Conservation (phyloP, 345 rosid genomes). For the Physaria fendleri region DNA sequence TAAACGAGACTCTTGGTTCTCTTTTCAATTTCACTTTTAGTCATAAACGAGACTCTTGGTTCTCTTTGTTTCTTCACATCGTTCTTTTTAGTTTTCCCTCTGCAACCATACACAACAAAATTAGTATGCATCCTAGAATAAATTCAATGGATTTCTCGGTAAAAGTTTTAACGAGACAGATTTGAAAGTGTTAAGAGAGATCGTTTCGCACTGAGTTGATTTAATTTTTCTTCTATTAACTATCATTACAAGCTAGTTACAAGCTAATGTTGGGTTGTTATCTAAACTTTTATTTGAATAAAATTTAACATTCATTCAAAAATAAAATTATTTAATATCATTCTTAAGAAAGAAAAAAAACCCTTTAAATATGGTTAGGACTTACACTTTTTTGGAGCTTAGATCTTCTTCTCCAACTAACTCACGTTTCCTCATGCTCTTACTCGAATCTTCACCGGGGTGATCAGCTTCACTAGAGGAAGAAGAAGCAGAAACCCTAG, state of each 20-base stretch:
- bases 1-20: conserved; percentile 71
- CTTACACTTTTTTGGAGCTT: conserved; percentile 50
- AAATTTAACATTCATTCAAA: too few relatives aligned
- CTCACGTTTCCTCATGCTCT: conserved; percentile 32
- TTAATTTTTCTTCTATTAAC: too few relatives aligned
- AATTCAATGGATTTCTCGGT: background rate
- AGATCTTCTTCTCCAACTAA: conserved; percentile 34
- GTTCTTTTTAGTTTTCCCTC: conserved; percentile 50
- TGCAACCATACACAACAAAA: conserved; percentile 2
- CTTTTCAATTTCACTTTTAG: too few relatives aligned
- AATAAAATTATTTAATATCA: too few relatives aligned
- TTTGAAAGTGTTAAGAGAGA: too few relatives aligned
- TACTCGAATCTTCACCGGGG: conserved; percentile 54
- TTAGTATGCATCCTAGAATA: background rate
- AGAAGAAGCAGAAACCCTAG: conserved; percentile 53
- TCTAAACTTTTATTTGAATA: too few relatives aligned
- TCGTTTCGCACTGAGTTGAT: too few relatives aligned
- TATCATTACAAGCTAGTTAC: too few relatives aligned
- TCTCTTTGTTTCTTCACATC: conserved; percentile 54
- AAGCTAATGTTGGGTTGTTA: too few relatives aligned
- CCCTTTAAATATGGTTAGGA: background rate
- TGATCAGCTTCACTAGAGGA: conserved; percentile 59
- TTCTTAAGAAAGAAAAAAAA: too few relatives aligned
- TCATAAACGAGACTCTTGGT: conserved; percentile 73
- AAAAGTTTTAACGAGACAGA: too few relatives aligned